Conservation (phyloP, 208 protist genomes). For the Trypanosoma theileri region DNA sequence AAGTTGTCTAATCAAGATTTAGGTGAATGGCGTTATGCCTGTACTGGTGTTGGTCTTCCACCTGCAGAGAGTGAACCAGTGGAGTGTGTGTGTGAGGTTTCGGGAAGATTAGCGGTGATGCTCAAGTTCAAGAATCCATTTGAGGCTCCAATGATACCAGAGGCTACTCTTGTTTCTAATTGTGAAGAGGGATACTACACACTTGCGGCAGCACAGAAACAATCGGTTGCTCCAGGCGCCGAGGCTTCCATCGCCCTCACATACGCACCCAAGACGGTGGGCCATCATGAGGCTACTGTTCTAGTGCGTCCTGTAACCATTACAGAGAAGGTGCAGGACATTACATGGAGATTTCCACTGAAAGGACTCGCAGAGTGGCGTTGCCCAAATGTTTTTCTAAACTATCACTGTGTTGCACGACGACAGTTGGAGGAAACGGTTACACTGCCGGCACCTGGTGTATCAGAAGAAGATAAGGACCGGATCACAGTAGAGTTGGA, state of each 20-base stretch:
- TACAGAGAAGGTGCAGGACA: conserved; percentile 29
- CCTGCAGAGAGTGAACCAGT: conserved; percentile 50
- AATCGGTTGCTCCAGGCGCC: conserved; percentile 41
- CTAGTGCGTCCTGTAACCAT: conserved; percentile 43
- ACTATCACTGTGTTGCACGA: conserved; percentile 61
- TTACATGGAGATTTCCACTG: conserved; percentile 82
- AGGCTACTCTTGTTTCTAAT: conserved; percentile 31
- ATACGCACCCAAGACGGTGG: conserved; percentile 69
- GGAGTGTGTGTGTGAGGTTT: conserved; percentile 55
- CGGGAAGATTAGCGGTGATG: conserved; percentile 33
- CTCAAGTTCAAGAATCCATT: conserved; percentile 84
- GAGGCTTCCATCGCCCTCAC: conserved; percentile 47
- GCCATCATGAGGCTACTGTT: conserved; percentile 53
- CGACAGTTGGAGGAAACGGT: conserved; percentile 51
- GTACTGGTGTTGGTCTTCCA: conserved; percentile 56
- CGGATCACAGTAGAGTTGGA: conserved; percentile 38
- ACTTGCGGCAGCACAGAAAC: conserved; percentile 26
- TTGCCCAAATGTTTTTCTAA: conserved; percentile 40
- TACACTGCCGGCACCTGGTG: conserved; percentile 46
- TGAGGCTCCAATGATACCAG: conserved; percentile 37
- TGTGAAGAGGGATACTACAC: conserved; percentile 34
- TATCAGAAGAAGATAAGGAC: conserved; percentile 32
- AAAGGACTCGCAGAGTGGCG: conserved; percentile 77
- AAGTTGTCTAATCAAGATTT: conserved; percentile 60
- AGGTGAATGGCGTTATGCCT: conserved; percentile 83